Evolutionary conservation across 257 asterid species (phyloP).

Genomic region (Buddleja alternifolia): DNA sequence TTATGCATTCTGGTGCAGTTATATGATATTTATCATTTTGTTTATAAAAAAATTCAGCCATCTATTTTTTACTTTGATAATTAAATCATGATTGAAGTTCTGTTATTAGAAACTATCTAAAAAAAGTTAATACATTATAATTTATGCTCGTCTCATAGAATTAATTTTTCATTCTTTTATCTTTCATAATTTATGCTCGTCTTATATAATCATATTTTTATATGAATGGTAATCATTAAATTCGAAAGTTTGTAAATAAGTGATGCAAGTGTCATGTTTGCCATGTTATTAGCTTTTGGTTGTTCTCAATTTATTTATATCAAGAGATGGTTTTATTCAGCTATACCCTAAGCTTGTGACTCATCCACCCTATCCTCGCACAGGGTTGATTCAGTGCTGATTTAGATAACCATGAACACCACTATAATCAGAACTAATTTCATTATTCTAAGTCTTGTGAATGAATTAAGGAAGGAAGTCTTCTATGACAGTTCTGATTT

Average conservation of each 20-base stretch:
- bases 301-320: neutral
- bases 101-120: neutral
- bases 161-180: neutral
- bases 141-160: neutral
- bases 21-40: neutral
- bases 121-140: neutral
- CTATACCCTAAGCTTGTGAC: neutral
- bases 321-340: neutral
- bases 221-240: neutral
- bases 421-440: neutral
- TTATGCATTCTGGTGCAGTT: neutral
- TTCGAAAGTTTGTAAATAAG: neutral
- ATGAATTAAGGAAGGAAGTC: constrained; percentile 1
- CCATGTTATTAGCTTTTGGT: neutral
- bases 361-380: neutral
- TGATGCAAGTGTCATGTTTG: neutral
- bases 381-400: neutral
- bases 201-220: neutral
- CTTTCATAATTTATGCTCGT: neutral
- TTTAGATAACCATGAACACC: neutral
- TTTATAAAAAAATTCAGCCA: neutral
- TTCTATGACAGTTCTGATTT: constrained; percentile 2
- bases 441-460: constrained; percentile 3
- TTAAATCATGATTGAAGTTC: neutral
- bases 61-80: neutral